Conservation (phyloP, 306 rosid species). For the Begonia loranthoides region DNA sequence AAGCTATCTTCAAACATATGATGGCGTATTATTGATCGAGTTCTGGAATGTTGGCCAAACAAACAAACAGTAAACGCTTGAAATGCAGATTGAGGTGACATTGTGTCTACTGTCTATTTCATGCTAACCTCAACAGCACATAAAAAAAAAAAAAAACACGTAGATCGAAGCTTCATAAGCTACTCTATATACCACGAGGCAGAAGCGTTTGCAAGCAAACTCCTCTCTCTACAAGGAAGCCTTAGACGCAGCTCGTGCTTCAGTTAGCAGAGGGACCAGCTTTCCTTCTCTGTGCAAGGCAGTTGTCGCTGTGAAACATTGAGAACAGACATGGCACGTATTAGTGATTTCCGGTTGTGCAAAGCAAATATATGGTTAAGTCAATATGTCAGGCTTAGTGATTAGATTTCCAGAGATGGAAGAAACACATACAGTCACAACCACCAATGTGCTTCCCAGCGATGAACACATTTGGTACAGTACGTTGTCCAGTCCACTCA, state of each 20-base stretch:
- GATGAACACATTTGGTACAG: slow-evolving; percentile 82
- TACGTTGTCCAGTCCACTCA: slow-evolving; percentile 53
- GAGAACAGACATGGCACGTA: background rate
- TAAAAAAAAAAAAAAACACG: too few species aligned
- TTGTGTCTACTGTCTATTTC: too few species aligned
- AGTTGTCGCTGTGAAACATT: slow-evolving; percentile 34
- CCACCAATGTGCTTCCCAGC: slow-evolving; percentile 80
- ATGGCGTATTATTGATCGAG: too few species aligned
- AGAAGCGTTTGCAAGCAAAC: too few species aligned
- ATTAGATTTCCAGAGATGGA: too few species aligned
- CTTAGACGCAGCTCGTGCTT: background rate
- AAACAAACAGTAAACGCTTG: too few species aligned
- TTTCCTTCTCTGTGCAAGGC: slow-evolving; percentile 48
- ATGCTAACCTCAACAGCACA: too few species aligned
- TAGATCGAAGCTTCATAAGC: too few species aligned
- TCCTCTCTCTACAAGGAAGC: background rate
- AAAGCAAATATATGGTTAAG: background rate
- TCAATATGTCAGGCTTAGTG: background rate
- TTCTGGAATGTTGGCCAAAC: too few species aligned
- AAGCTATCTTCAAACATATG: too few species aligned
- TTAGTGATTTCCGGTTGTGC: background rate
- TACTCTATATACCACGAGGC: too few species aligned
- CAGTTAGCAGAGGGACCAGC: slow-evolving; percentile 44
- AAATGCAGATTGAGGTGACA: too few species aligned
- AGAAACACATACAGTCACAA: slow-evolving; percentile 47